Percentiles rank a stretch among this genome's conserved stretches.
Conservation (phyloP, 768 basidiomycete genomes). For the Russula emetica region DNA sequence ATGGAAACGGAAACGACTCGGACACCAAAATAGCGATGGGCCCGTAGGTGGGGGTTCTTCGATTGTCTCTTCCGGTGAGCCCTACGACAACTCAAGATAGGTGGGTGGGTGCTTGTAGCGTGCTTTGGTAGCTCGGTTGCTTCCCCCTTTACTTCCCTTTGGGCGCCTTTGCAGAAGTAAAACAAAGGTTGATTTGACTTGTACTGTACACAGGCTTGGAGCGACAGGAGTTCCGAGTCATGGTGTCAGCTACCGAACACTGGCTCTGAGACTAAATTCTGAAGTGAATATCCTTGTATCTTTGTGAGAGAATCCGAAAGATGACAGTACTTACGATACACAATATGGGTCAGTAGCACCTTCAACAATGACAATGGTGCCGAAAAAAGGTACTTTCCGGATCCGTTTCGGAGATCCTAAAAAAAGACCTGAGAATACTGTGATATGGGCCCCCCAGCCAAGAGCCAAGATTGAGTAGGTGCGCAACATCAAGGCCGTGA, state of each 20-base stretch:
- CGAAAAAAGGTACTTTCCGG: neutral
- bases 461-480: neutral
- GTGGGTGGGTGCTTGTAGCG: neutral
- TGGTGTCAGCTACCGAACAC: neutral
- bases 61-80: neutral
- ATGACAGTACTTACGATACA: neutral
- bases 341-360: neutral
- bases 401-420: neutral
- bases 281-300: neutral
- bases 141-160: neutral
- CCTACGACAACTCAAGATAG: neutral
- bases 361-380: neutral
- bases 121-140: neutral
- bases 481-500: neutral
- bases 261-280: neutral
- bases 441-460: neutral
- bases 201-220: no score
- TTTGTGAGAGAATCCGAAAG: neutral
- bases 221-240: neutral
- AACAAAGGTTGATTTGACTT: neutral
- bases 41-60: neutral
- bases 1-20: neutral
- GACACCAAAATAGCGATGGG: no score
- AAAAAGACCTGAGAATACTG: neutral
- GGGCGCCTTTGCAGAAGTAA: neutral